Conservation (phyloP, 768 basidiomycete species). For the Boletus subparvulus region DNA sequence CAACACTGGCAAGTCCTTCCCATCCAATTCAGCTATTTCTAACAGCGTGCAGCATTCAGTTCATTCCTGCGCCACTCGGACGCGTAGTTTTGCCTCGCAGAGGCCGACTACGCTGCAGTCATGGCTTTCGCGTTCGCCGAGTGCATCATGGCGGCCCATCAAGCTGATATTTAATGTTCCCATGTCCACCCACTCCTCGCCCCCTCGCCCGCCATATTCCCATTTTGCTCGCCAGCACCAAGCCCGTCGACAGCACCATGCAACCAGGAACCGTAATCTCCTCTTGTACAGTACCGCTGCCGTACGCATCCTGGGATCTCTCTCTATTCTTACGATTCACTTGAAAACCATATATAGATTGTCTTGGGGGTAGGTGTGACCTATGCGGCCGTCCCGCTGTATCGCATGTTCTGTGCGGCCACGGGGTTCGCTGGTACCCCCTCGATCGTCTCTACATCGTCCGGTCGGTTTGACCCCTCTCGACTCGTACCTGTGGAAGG, state of each 20-base stretch:
- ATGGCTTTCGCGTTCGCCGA: conserved; percentile 2
- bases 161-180: conserved; percentile 5
- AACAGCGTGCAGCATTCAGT: not conserved
- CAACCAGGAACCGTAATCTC: conserved; percentile 65
- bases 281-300: conserved; percentile 85
- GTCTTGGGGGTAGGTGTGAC: conserved; percentile 77
- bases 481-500: conserved; percentile 74
- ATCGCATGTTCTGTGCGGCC: conserved; percentile 96
- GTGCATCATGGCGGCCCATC: not conserved
- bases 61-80: not conserved
- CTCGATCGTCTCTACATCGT: conserved; percentile 63
- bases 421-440: conserved; percentile 98
- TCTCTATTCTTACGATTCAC: conserved; percentile 1
- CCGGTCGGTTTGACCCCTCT: conserved; percentile 76
- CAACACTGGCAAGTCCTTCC: not conserved
- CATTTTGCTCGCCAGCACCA: conserved; percentile 24
- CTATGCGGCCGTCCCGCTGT: conserved; percentile 97
- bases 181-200: conserved; percentile 14
- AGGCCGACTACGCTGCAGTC: not conserved
- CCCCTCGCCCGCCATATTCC: not conserved
- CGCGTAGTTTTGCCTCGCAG: not conserved
- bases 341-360: conserved; percentile 53
- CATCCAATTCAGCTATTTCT: not conserved
- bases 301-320: conserved; percentile 43
- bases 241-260: conserved; percentile 44